Base-by-base conservation (phyloP, 805 yeast genomes). In the Hemisphaericaspora nanyangensis region DNA sequence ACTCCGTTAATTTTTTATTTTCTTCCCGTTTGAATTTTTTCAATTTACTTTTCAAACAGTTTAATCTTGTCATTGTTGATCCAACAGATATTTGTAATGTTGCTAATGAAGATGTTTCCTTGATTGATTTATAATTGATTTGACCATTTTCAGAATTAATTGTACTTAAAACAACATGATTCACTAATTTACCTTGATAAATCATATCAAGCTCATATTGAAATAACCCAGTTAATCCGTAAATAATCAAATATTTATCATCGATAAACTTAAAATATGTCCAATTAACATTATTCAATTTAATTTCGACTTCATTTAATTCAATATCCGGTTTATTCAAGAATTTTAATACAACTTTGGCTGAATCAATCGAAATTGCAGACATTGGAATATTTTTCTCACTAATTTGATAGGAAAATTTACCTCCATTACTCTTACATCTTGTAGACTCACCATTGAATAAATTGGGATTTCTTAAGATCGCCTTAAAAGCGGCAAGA, bases 1-100 rank as follows among this genome's bases (percentile, higher is more conserved):
- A 42, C 12, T 66, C 73, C 2, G 58, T 40, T 12, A 56, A 47
- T 42, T 53, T 51, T 38, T 62, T 65, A 46, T 61, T 60, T 38
- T 67, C 72, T 17, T 68, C 73, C 37, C 54, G 58, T 43, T 65
- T 68, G 30, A 53, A 46, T 43, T 62, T 66, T 40, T 56, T 65
- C 34, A 52, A 51, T 25, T 51, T 52, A 4, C 48, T 20, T 38
- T 52, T 58, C 19, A 54, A 40, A 10, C 49, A 46, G 16, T 52
- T 43, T 29, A 65, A 43, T 28, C 49, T 55, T 27, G 52, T 52
- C 28, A 65, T 49, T 2, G 68, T 56, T 7, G 69, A 51, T 7
- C 51, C 41, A 33, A 68, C 55, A 30, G 69, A 59, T 6, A 55
- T 51, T 40, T 58, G 65, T 26, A 68, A 50, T 1, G 72, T 63